Evolutionary conservation across 2,329 filamentous ascomycete genomes (phyloP), one percentile per base, ranked within the genome.

Genomic region (Monosporascus sp.): DNA sequence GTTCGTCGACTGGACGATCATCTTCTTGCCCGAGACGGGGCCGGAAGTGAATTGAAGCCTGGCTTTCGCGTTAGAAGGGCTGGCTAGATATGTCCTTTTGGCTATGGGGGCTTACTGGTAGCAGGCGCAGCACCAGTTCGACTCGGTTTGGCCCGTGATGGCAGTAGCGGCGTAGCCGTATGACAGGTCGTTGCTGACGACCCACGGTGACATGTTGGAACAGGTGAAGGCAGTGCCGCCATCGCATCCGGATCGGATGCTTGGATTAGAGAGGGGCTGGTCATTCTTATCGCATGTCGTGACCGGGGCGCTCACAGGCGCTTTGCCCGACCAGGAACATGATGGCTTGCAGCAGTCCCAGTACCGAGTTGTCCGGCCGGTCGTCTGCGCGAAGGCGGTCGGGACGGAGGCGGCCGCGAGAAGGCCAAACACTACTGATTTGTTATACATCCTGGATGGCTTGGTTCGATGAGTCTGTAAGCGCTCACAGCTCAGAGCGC

Each of bases 291-390:
- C 68, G 64, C 78, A 80, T 24, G 73, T 73, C 5, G 56, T 63
- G 11, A 78, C 75, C 1, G 76, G 75, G 45, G 57, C 59, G 44
- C 66, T 63, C 60, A 78, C 67, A 40, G 65, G 38, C 5, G 73
- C 74, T 62, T 81, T 81, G 44, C 68, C 72, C 31, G 70, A 68
- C 79, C 79, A 75, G 2, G 71, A 70, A 60, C 80, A 83, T 15
- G 76, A 79, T 8, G 78, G 73, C 69, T 84, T 84, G 71, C 79
- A 83, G 67, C 80, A 83, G 63, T 83, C 80, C 69, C 73, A 70
- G 59, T 70, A 72, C 24, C 69, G 58, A 5, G 69, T 71, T 40
- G 69, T 69, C 41, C 41, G 37, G 31, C 63, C 63, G 8, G 43
- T 59, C 48, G 14, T 57, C 62, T 14, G 58, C 63, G 37, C 24